Evolutionary conservation across 345 rosid species (phyloP).

Genomic region (Citrus unshiu): DNA sequence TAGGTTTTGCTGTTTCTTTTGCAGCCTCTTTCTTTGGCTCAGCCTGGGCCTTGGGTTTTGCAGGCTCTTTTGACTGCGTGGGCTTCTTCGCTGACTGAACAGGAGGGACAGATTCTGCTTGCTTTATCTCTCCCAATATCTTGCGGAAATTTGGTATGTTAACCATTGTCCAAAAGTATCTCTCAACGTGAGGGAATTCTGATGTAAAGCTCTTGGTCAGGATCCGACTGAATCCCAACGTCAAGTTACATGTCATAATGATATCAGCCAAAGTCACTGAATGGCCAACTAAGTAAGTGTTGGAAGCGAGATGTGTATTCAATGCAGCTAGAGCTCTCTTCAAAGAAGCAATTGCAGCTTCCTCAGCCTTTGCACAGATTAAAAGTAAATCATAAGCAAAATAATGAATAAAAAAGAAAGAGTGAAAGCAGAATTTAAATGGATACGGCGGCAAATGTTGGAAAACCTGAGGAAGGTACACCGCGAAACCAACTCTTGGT

Average conservation of each 20-base stretch:
- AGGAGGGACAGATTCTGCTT: conserved; percentile 61
- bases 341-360: conserved; percentile 58
- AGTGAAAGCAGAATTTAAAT: background rate
- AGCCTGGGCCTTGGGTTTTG: conserved; percentile 66
- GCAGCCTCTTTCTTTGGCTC: conserved; percentile 52
- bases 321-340: conserved; percentile 80
- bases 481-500: conserved; percentile 52
- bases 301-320: conserved; percentile 67
- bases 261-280: conserved; percentile 86
- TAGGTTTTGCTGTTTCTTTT: conserved; percentile 28
- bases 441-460: background rate
- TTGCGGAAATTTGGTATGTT: conserved; percentile 87
- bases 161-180: conserved; percentile 94
- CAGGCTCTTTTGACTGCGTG: conserved; percentile 50
- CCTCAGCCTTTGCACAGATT: conserved; percentile 28
- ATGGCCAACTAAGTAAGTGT: conserved; percentile 88
- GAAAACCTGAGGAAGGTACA: conserved; percentile 60
- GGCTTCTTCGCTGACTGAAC: conserved; percentile 60
- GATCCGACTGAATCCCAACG: conserved; percentile 45
- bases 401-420: background rate
- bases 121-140: conserved; percentile 75
- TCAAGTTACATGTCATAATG: conserved; percentile 67
- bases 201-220: conserved; percentile 87
- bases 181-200: conserved; percentile 92
- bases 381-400: background rate